A percentile compares a stretch with the other conserved stretches of the same genome.
phyloP scores from a whole-genome alignment of 2,329 filamentous ascomycete genomes.

The Hypoxylon sp. region DNA sequence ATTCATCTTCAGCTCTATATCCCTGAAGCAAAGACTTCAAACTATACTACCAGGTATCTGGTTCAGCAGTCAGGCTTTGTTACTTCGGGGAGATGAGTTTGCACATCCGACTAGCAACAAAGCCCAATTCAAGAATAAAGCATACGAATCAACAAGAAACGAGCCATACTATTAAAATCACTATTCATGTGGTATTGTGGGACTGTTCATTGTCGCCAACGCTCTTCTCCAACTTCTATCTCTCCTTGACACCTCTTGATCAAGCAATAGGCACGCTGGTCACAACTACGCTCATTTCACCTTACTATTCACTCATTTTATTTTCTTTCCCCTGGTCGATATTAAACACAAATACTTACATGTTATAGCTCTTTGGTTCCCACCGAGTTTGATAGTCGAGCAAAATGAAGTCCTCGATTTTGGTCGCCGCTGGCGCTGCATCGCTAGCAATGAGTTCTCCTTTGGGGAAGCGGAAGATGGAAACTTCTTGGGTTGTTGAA shows the following conservation, averaged over 20 bases:
- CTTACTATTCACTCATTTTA: conserved; percentile 13
- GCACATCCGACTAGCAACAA: conserved; percentile 24
- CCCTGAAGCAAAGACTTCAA: neutral
- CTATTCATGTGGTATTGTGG: neutral
- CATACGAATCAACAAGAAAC: conserved; percentile 10
- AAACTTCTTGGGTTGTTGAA: conserved; percentile 54
- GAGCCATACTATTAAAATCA: conserved; percentile 24
- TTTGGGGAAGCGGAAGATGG: conserved; percentile 53
- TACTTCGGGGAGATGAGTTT: conserved; percentile 4
- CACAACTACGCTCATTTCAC: conserved; percentile 31
- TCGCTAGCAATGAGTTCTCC: conserved; percentile 55
- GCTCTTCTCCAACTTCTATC: conserved; percentile 10
- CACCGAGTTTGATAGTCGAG: conserved; percentile 25
- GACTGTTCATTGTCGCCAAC: neutral
- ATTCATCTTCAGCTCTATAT: conserved; percentile 18
- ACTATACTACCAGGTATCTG: neutral
- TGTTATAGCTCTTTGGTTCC: conserved; percentile 33
- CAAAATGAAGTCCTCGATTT: conserved; percentile 60
- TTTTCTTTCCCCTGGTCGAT: neutral
- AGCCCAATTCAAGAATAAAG: conserved; percentile 33
- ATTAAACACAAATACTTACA: conserved; percentile 26
- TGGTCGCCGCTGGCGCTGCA: conserved; percentile 55
- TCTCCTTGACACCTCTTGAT: conserved; percentile 23
- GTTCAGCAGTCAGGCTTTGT: conserved; percentile 26
- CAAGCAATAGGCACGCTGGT: conserved; percentile 17